Evolutionary conservation across 441 rosid genomes (phyloP), one percentile per base, ranked within the genome.

Genomic region (Gossypium trilobum): DNA sequence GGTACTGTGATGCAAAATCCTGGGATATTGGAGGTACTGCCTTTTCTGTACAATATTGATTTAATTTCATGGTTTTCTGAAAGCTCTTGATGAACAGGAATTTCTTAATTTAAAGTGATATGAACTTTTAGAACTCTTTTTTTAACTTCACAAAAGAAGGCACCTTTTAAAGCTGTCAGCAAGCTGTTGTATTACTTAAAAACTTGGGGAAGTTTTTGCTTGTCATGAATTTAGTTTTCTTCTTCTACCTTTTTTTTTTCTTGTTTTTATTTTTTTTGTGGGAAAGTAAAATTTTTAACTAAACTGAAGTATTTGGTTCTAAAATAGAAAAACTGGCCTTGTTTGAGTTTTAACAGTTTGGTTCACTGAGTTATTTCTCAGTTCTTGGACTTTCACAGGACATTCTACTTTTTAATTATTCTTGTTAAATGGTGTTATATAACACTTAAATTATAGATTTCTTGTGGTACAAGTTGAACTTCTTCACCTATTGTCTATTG

Each of bases 1-100:
- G 97, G 98, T 50, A 84, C 81, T 6, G 96, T 90, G 80, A 85
- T 90, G 97, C 92, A 85, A 79, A 88, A 87, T 81, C 97, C 97
- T 70, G 97, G 97, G 62, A 86, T 92, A 74, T 71, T 84, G 73
- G 93, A 94, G 97, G 99, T 92, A 89, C 58, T 19, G 36, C 27
- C 17, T 50, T 79, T 13, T 82, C 73, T 48, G 23, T 36, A 14
- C 23, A 23, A 23, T 51, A 60, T 29, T 46, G 17, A 27, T 46
- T 14, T n/a, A 10, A 59, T 46, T 2, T 23, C 14, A 60, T 46
- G 59, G 3, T 16, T 42, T 42, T 71, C 2, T 50, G 1, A 68
- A 27, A 16, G 46, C 48, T 51, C 52, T 2, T 25, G 22, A 25
- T 27, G 58, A 50, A 27, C 58, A 50, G 25, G 44, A 48, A 44